Conservation (phyloP, 805 yeast genomes). For the Candida qinlingensis region DNA sequence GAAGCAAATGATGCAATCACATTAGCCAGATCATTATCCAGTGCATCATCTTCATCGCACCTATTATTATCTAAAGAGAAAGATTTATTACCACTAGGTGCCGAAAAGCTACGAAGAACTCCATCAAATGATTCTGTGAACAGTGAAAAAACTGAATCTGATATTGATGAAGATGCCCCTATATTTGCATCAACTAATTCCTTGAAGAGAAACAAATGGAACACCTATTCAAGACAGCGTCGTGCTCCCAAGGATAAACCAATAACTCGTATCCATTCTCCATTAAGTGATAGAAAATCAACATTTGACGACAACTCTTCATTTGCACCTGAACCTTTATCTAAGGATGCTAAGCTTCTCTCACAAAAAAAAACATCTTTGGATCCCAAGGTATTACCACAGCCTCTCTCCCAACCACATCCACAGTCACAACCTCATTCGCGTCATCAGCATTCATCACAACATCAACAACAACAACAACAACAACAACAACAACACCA, state of each 20-base stretch:
- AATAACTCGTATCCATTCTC: slow-evolving; percentile 10
- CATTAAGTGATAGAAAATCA: slow-evolving; percentile 9
- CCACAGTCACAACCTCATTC: not conserved
- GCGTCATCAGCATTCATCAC: not conserved
- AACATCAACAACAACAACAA: no score
- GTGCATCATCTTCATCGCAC: slow-evolving; percentile 52
- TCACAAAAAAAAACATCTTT: not conserved
- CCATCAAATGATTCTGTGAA: not conserved
- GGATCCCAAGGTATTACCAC: slow-evolving; percentile 16
- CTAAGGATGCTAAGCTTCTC: not conserved
- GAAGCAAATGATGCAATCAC: slow-evolving; percentile 79
- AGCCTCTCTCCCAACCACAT: slow-evolving; percentile 12
- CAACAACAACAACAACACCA: no score
- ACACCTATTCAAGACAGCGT: slow-evolving; percentile 41
- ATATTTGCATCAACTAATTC: slow-evolving; percentile 25
- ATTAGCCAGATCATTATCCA: slow-evolving; percentile 72
- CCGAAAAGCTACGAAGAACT: slow-evolving; percentile 1
- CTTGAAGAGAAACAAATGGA: slow-evolving; percentile 43
- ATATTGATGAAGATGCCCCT: slow-evolving; percentile 23
- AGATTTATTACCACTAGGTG: not conserved
- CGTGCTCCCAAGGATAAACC: slow-evolving; percentile 11
- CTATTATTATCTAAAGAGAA: slow-evolving; percentile 10
- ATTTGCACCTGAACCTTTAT: not conserved
- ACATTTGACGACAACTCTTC: not conserved
- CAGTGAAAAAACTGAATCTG: not conserved